Base-by-base conservation (phyloP, 2,329 filamentous ascomycete genomes). In the Neopestalotiopsis sp. region DNA sequence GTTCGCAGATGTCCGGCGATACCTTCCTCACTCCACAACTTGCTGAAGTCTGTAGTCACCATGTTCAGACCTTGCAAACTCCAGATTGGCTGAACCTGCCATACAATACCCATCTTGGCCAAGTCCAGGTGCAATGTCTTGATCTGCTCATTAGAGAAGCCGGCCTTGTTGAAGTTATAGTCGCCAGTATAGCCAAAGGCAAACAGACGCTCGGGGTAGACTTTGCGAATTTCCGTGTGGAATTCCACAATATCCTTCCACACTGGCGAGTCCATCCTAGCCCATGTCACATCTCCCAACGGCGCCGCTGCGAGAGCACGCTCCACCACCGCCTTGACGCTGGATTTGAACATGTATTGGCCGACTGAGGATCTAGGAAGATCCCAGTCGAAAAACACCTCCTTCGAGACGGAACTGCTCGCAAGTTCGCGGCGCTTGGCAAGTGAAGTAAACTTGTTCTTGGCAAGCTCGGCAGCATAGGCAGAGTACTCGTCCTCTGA, bases 31-130 rank as follows among this genome's bases (percentile, higher is more conserved):
- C 70, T 73, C 78, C 78, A 82, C 65, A 76, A 69, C 69, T 77
- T 74, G 14, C 74, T 73, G 71, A 81, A 79, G 70, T 76, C 72
- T 65, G 80, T 78, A 4, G 78, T 76, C 17, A 73, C 71, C 66
- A 78, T 71, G 67, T 81, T 80, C 20, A 81, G 69, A 0, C 81
- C 81, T 57, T 79, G 76, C 13, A 81, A 65, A 30, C 73, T 73
- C 77, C 79, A 82, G 66, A 82, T 81, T 1, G 80, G 81, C 75
- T 83, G 80, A 1, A 82, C 79, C 68, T 83, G 81, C 81, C 80
- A 83, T 4, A 79, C 78, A 6, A 82, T 72, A 9, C 79, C 77
- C 70, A 80, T 73, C 71, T 80, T 79, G 67, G 80, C 78, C 67
- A 82, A 63, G 62, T 81, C 78, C 32, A 71, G 70, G 30, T 73